Conservation (phyloP, 2,329 filamentous ascomycete species). For the Ceratocystis albifundus region DNA sequence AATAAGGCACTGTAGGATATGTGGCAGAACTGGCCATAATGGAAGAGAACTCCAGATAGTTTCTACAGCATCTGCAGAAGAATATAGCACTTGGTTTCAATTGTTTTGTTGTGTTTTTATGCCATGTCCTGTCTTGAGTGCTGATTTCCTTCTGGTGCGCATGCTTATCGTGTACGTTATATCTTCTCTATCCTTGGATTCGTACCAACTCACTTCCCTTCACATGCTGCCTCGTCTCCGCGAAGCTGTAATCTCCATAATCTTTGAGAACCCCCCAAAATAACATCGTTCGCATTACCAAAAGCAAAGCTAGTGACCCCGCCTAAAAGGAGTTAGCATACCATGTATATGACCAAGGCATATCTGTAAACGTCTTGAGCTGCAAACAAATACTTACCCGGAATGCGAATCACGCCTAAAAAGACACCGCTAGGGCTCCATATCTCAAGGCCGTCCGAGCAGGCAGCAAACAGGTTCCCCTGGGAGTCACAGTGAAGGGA, state of each 20-base stretch:
- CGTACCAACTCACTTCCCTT: background rate
- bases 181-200: background rate
- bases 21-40: no score
- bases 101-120: no score
- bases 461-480: constrained; percentile 41
- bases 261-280: constrained; percentile 17
- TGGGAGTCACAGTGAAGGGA: constrained; percentile 38
- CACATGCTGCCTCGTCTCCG: background rate
- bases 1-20: no score
- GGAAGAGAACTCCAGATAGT: no score
- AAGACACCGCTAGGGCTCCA: constrained; percentile 38
- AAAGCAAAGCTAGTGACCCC: constrained; percentile 22
- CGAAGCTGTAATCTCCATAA: constrained; percentile 20
- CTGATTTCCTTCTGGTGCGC: no score
- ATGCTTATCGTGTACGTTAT: no score
- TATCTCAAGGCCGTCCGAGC: constrained; percentile 39
- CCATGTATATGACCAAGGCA: background rate
- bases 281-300: constrained; percentile 18
- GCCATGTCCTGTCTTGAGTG: no score
- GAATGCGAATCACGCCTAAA: constrained; percentile 36
- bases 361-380: background rate
- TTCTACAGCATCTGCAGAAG: no score
- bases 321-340: constrained; percentile 16
- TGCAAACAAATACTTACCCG: constrained; percentile 27
- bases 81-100: no score